Evolutionary conservation across 352 stramenopile genomes (phyloP).

Genomic region (Globisporangium carolinianum): DNA sequence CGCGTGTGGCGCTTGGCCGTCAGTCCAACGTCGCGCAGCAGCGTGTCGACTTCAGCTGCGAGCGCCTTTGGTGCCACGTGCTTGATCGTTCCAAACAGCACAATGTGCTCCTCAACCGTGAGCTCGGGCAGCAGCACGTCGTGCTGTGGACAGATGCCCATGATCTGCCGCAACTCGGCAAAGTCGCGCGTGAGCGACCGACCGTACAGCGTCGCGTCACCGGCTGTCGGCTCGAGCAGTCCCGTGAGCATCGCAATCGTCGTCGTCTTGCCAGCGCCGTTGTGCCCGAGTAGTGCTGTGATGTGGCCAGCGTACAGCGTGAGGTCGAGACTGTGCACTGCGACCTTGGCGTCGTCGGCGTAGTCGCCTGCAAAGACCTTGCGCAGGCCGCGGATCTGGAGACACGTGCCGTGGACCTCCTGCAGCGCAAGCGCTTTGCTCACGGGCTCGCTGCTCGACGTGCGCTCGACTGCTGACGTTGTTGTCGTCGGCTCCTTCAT

Average conservation of each 20-base stretch:
- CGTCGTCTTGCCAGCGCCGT: slow-evolving; percentile 69
- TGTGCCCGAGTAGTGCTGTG: slow-evolving; percentile 68
- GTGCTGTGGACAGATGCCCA: slow-evolving; percentile 96
- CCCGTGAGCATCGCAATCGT: slow-evolving; percentile 86
- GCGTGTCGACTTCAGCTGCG: slow-evolving; percentile 22
- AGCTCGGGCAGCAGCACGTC: slow-evolving; percentile 94
- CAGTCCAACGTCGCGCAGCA: slow-evolving; percentile 80
- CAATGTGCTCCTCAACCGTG: slow-evolving; percentile 93
- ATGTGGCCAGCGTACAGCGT: slow-evolving; percentile 87
- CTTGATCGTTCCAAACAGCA: slow-evolving; percentile 92
- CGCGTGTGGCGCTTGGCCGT: slow-evolving; percentile 78
- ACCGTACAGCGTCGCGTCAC: slow-evolving; percentile 67
- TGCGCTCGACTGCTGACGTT: not conserved
- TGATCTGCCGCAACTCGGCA: slow-evolving; percentile 82
- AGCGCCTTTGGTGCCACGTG: slow-evolving; percentile 32
- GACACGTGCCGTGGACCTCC: slow-evolving; percentile 30
- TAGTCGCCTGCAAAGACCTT: slow-evolving; percentile 57
- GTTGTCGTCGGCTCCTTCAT: slow-evolving; percentile 9
- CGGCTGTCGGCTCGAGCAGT: slow-evolving; percentile 41
- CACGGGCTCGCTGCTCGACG: slow-evolving; percentile 30
- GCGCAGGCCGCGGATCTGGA: slow-evolving; percentile 38
- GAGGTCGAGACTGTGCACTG: slow-evolving; percentile 65
- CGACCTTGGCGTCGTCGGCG: slow-evolving; percentile 43
- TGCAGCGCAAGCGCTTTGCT: slow-evolving; percentile 30
- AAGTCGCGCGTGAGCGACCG: slow-evolving; percentile 76